These are phyloP conservation scores for Capillidium rhysosporum DNA, from an alignment of 371 early-diverging fungal genomes.

Conservation along the genomic window DNA sequence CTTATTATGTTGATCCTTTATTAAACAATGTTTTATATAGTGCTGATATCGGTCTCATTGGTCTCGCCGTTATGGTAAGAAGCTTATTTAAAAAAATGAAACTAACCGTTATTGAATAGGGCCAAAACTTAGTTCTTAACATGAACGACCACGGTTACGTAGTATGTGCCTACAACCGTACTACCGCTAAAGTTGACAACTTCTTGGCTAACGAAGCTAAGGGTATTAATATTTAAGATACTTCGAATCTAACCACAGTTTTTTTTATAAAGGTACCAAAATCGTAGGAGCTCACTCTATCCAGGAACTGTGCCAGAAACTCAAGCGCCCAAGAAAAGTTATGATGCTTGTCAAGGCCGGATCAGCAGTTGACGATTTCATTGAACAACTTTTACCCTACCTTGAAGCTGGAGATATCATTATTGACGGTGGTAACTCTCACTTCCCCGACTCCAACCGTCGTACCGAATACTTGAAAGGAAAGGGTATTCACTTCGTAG, in stretches of 20 bases:
- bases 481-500: conserved; percentile 87
- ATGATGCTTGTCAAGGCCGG: conserved; percentile 98
- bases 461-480: conserved; percentile 66
- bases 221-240: conserved; percentile 21
- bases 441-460: conserved; percentile 92
- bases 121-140: conserved; percentile 96
- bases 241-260: neutral
- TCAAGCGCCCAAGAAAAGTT: conserved; percentile 90
- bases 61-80: conserved; percentile 97
- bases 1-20: neutral
- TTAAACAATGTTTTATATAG: conserved; percentile 16
- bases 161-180: conserved; percentile 95
- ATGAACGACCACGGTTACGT: conserved; percentile 91
- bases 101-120: conserved; percentile 26
- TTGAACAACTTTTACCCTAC: conserved; percentile 65
- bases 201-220: conserved; percentile 92
- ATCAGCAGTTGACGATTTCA: conserved; percentile 85
- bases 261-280: conserved; percentile 41
- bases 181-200: conserved; percentile 80
- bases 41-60: conserved; percentile 98
- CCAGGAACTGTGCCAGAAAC: conserved; percentile 75
- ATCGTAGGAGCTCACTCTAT: conserved; percentile 86
- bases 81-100: neutral
- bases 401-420: conserved; percentile 88
- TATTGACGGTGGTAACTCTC: conserved; percentile 98